phyloP scores from a whole-genome alignment of 1,284 basidiomycete species.

The Boletus hoseneyae region DNA sequence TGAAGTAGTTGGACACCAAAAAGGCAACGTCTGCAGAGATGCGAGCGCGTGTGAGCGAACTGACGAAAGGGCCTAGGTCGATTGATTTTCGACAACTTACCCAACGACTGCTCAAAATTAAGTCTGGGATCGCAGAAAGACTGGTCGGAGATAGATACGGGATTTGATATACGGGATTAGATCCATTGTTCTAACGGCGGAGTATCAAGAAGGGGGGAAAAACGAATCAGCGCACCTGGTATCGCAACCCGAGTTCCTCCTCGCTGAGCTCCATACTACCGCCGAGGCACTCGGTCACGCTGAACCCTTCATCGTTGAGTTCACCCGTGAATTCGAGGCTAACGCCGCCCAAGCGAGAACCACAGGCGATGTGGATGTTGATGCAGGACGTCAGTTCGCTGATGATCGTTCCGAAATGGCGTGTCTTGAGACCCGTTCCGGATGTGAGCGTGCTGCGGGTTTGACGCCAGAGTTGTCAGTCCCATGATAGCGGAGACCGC shows the following conservation, averaged over 20 bases:
- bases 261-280: constrained; percentile 80
- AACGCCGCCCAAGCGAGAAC: constrained; percentile 86
- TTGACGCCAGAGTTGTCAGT: background rate
- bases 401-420: constrained; percentile 90
- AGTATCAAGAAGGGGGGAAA: background rate
- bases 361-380: constrained; percentile 70
- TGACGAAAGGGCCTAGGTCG: background rate
- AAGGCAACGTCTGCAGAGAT: constrained; percentile 64
- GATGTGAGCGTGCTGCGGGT: constrained; percentile 73
- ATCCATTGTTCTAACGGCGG: too few relatives aligned
- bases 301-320: constrained; percentile 88
- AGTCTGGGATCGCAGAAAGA: constrained; percentile 81
- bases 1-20: constrained; percentile 75
- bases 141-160: constrained; percentile 30
- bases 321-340: constrained; percentile 97
- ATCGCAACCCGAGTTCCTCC: constrained; percentile 68
- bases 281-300: constrained; percentile 83
- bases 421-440: constrained; percentile 77
- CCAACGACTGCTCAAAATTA: constrained; percentile 81
- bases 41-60: background rate
- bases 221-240: constrained; percentile 52
- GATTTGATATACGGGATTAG: background rate
- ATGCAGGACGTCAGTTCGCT: constrained; percentile 82
- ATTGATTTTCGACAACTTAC: constrained; percentile 38
- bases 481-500: background rate